Evolutionary conservation across 208 protist genomes (phyloP).

Genomic region (Wallacemonas sp.): DNA sequence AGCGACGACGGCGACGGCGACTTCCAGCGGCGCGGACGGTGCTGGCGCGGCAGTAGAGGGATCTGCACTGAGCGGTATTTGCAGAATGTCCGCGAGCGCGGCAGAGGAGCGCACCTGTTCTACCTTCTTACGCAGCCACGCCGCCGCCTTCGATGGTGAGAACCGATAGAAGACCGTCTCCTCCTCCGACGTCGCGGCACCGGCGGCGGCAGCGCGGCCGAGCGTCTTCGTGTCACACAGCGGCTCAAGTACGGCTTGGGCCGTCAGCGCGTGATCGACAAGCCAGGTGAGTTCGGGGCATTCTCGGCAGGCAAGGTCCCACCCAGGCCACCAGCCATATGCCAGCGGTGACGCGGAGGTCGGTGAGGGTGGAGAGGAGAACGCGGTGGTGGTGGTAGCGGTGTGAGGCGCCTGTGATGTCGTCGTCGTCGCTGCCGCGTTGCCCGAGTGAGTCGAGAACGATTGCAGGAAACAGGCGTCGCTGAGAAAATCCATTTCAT

Average conservation of each 20-base stretch:
- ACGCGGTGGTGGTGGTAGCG: not conserved
- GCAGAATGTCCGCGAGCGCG: conserved; percentile 37
- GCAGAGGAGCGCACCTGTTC: conserved; percentile 18
- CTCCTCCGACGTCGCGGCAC: not conserved
- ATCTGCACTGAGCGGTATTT: conserved; percentile 7
- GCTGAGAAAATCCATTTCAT: not conserved
- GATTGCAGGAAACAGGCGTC: not conserved
- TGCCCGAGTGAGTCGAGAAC: not conserved
- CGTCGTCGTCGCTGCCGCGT: not conserved
- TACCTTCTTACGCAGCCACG: conserved; percentile 44
- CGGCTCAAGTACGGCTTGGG: conserved; percentile 29
- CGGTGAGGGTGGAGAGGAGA: not conserved
- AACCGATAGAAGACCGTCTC: conserved; percentile 52
- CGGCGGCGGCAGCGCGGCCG: not conserved
- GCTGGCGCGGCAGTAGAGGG: not conserved
- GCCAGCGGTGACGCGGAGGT: conserved; percentile 14
- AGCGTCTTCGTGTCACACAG: conserved; percentile 52
- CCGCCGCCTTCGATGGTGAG: conserved; percentile 39
- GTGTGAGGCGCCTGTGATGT: not conserved
- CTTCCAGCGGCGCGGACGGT: conserved; percentile 1
- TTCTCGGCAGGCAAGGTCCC: conserved; percentile 35
- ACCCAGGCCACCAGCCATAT: conserved; percentile 34
- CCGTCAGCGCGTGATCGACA: conserved; percentile 25
- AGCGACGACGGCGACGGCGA: conserved; percentile 47
- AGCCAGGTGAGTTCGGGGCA: conserved; percentile 22